phyloP scores from a whole-genome alignment of 192 early-diverging fungal species.

The Umbelopsis sp. region DNA sequence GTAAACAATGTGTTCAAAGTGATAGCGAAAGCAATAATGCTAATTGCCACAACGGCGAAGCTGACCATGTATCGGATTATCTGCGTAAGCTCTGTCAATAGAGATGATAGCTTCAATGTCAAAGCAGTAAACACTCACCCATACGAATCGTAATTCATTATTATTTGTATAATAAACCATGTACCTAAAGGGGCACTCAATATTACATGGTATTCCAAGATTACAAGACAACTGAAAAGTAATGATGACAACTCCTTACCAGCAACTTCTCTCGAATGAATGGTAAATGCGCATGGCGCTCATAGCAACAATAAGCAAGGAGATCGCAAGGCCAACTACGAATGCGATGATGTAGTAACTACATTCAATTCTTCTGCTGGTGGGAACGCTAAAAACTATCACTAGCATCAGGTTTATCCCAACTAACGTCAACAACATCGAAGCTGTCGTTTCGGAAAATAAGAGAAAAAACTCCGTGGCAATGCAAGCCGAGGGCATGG shows the following conservation, averaged over 20 bases:
- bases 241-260: background rate
- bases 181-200: background rate
- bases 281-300: background rate
- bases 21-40: background rate
- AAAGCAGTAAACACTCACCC: background rate
- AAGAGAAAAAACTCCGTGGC: background rate
- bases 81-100: background rate
- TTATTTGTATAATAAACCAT: background rate
- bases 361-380: background rate
- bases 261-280: background rate
- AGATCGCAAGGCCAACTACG: background rate
- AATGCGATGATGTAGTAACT: background rate
- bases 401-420: slow-evolving; percentile 2
- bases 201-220: too few species aligned
- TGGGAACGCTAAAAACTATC: background rate
- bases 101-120: background rate
- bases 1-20: background rate
- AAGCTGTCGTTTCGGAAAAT: background rate
- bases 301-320: background rate
- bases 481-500: background rate
- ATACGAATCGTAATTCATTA: background rate
- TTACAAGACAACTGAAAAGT: background rate
- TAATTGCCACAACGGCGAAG: background rate
- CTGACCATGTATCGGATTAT: background rate
- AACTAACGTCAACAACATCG: background rate